These are phyloP conservation scores for Saussurea involucrata DNA, from an alignment of 129 eudicot genomes.

Conservation along the genomic window DNA sequence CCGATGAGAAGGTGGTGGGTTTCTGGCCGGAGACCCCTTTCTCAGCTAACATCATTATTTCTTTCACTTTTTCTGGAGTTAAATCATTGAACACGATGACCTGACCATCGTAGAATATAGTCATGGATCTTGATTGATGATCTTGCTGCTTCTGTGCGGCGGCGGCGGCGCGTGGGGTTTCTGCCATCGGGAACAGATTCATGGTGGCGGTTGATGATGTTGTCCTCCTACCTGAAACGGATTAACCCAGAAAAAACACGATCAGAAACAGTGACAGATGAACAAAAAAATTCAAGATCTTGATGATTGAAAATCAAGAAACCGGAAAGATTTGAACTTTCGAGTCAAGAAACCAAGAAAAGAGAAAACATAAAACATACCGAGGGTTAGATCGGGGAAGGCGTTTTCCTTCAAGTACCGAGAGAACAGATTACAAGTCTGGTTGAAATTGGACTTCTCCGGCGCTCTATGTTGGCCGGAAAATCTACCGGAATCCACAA, in stretches of 20 bases:
- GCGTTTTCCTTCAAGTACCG: slow-evolving; percentile 86
- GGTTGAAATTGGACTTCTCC: slow-evolving; percentile 57
- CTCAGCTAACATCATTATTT: slow-evolving; percentile 65
- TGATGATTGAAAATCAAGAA: not conserved
- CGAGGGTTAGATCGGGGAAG: slow-evolving; percentile 60
- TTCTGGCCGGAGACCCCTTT: slow-evolving; percentile 23
- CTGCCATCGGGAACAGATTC: slow-evolving; percentile 44
- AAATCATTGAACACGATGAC: slow-evolving; percentile 78
- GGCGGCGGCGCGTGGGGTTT: slow-evolving; percentile 19
- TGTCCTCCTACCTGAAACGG: slow-evolving; percentile 20
- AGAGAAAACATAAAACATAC: slow-evolving; percentile 1
- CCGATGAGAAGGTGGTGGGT: slow-evolving; percentile 12
- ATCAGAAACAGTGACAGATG: not conserved
- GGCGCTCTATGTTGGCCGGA: slow-evolving; percentile 44
- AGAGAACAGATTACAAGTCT: slow-evolving; percentile 69
- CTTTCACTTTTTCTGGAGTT: slow-evolving; percentile 70
- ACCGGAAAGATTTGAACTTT: not conserved
- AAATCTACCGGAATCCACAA: slow-evolving; percentile 62
- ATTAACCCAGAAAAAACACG: not conserved
- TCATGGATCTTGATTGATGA: slow-evolving; percentile 41
- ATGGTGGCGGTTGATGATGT: slow-evolving; percentile 41
- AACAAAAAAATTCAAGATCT: not conserved
- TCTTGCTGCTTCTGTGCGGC: slow-evolving; percentile 28
- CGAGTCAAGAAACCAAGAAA: not conserved
- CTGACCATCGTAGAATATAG: slow-evolving; percentile 85